Evolutionary conservation across 441 rosid genomes (phyloP).

Genomic region (Bocquillonia castaneifolia): DNA sequence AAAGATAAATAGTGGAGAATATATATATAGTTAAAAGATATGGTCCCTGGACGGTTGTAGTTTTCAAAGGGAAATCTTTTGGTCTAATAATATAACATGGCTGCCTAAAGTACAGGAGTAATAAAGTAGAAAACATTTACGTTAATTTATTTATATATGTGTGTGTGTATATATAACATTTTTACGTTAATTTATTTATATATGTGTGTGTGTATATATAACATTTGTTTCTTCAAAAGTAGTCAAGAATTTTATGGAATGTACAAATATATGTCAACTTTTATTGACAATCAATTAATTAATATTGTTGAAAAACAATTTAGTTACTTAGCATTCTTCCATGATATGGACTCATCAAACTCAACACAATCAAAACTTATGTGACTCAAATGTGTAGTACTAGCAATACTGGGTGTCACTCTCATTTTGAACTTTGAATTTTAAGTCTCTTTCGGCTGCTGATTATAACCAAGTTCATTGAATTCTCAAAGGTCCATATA

Average conservation of each 20-base stretch:
- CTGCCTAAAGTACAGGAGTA: not conserved
- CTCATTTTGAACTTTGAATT: constrained; percentile 21
- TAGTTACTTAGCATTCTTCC: constrained; percentile 13
- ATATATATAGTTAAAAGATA: not conserved
- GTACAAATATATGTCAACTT: too few relatives aligned
- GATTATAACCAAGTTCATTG: constrained; percentile 33
- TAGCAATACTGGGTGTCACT: constrained; percentile 26
- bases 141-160: too few relatives aligned
- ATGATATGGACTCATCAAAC: constrained; percentile 13
- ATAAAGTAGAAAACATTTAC: not conserved
- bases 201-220: too few relatives aligned
- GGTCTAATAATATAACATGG: too few relatives aligned
- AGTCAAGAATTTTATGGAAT: too few relatives aligned
- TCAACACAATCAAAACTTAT: not conserved
- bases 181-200: too few relatives aligned
- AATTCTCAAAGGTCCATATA: constrained; percentile 9
- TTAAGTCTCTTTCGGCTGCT: constrained; percentile 14
- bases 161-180: too few relatives aligned
- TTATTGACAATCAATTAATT: too few relatives aligned
- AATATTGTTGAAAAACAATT: not conserved
- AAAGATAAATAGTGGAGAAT: not conserved
- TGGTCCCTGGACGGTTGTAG: constrained; percentile 5
- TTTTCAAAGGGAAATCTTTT: constrained; percentile 3
- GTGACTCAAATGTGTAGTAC: not conserved
- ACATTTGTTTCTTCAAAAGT: too few relatives aligned